These are phyloP conservation scores for Lomentospora prolificans DNA, from an alignment of 2,329 filamentous ascomycete species.

Conservation along the genomic window DNA sequence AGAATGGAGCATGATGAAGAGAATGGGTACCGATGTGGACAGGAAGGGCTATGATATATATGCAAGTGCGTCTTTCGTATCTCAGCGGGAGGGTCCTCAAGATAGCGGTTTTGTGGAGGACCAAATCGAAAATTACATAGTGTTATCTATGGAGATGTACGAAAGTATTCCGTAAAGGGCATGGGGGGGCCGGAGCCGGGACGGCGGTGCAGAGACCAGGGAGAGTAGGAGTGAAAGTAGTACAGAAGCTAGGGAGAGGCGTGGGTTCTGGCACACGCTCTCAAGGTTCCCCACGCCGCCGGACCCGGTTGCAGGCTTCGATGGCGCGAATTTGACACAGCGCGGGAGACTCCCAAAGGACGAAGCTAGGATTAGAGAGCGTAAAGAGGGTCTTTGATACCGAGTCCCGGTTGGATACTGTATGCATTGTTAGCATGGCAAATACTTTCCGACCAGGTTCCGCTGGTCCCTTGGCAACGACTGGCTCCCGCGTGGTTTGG, in stretches of 20 bases:
- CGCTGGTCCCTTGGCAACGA: background rate
- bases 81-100: slow-evolving; percentile 2
- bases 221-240: background rate
- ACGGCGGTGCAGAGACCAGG: slow-evolving; percentile 2
- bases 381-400: background rate
- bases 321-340: no score
- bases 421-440: background rate
- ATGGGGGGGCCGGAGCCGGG: slow-evolving; percentile 5
- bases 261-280: background rate
- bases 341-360: background rate
- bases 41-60: slow-evolving; percentile 4
- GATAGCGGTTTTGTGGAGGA: slow-evolving; percentile 7
- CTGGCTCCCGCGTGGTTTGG: background rate
- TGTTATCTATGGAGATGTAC: slow-evolving; percentile 6
- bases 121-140: slow-evolving; percentile 4
- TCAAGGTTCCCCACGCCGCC: slow-evolving; percentile 1
- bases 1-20: slow-evolving; percentile 1
- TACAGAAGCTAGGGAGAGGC: background rate
- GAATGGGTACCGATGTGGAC: background rate
- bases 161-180: slow-evolving; percentile 3
- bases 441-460: background rate
- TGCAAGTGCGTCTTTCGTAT: background rate
- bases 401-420: background rate
- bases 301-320: background rate
- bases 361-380: background rate